Evolutionary conservation across 129 eudicot genomes (phyloP).

Genomic region (Arctium minus): DNA sequence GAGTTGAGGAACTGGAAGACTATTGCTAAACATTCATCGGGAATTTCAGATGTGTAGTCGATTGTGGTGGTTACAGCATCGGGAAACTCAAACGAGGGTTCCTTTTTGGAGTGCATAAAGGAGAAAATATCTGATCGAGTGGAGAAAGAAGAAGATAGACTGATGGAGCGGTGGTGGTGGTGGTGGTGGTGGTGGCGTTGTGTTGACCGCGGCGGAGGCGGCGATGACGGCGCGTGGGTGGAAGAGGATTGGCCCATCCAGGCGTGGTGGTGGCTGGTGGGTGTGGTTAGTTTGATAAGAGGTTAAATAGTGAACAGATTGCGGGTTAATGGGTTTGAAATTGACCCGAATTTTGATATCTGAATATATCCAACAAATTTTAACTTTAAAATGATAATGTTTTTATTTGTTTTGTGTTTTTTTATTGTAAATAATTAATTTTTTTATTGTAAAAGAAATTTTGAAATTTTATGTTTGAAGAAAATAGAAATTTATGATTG

Average conservation of each 20-base stretch:
- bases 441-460: no score
- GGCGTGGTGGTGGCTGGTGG: slow-evolving; percentile 21
- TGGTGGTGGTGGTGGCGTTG: slow-evolving; percentile 27
- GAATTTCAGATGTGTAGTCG: slow-evolving; percentile 35
- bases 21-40: slow-evolving; percentile 45
- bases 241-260: slow-evolving; percentile 55
- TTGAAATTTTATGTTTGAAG: no score
- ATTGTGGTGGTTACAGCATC: slow-evolving; percentile 17
- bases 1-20: slow-evolving; percentile 44
- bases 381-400: neutral
- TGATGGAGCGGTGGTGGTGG: slow-evolving; percentile 11
- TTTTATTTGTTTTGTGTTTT: neutral
- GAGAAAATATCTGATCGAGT: slow-evolving; percentile 20
- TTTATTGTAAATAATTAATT: no score
- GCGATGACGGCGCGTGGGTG: slow-evolving; percentile 22
- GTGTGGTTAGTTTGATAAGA: slow-evolving; percentile 3
- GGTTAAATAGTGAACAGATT: neutral
- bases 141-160: slow-evolving; percentile 8
- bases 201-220: slow-evolving; percentile 23
- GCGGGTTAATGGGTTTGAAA: neutral
- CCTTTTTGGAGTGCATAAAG: slow-evolving; percentile 19
- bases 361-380: neutral
- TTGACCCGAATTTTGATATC: neutral
- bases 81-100: slow-evolving; percentile 34
- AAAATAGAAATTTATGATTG: no score